Conservation (phyloP, 305 asterid genomes). For the Nicotiana rustica region DNA sequence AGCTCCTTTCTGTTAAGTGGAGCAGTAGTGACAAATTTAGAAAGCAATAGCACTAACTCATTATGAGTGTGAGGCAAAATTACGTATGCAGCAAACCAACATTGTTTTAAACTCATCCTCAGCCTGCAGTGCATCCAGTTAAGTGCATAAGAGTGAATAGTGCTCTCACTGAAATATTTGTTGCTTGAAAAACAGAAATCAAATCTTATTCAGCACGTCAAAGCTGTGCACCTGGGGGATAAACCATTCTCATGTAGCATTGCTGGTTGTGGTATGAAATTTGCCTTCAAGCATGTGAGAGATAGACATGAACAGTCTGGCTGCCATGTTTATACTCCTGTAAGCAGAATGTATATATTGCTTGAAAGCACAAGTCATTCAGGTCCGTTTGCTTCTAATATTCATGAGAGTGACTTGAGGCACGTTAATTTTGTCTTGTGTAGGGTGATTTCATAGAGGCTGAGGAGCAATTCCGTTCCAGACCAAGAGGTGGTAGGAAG, state of each 20-base stretch:
- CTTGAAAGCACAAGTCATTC: neutral
- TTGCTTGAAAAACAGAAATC: conserved; percentile 57
- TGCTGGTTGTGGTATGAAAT: conserved; percentile 68
- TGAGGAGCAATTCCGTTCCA: conserved; percentile 77
- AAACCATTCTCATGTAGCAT: conserved; percentile 70
- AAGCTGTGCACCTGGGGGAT: conserved; percentile 70
- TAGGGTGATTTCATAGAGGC: conserved; percentile 82
- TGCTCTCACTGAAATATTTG: neutral
- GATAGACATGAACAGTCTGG: conserved; percentile 85
- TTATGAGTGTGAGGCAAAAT: neutral
- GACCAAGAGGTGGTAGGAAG: conserved; percentile 91
- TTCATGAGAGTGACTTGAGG: neutral
- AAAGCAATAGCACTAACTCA: neutral
- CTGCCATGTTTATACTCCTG: conserved; percentile 66
- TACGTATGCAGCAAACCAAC: neutral
- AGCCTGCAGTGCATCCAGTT: too few relatives aligned
- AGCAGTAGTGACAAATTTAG: neutral
- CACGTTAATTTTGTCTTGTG: neutral
- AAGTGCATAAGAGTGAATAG: too few relatives aligned
- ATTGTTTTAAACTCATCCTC: neutral
- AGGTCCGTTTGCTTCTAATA: neutral
- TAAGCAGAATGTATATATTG: conserved; percentile 44
- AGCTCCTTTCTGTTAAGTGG: neutral
- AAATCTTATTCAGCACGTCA: conserved; percentile 79
- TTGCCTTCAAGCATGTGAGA: conserved; percentile 88